Percentiles rank a stretch among this genome's conserved stretches.
Conservation (phyloP, 805 yeast genomes). For the Pichia gijzeniarum region DNA sequence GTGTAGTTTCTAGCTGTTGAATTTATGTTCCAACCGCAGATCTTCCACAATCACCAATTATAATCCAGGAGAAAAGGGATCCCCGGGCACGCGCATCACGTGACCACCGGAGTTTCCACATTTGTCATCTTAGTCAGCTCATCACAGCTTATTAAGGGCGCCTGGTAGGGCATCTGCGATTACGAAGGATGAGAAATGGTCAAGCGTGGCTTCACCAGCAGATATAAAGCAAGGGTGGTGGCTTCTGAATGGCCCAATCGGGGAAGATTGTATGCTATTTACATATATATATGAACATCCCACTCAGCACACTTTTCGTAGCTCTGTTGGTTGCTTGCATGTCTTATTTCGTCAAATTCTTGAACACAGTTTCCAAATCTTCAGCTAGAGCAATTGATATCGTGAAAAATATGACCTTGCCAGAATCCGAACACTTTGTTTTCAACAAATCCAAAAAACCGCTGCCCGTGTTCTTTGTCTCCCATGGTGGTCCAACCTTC, state of each 20-base stretch:
- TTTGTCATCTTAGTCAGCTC: constrained; percentile 6
- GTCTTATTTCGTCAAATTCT: constrained; percentile 15
- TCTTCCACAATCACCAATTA: no score
- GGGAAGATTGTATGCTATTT: no score
- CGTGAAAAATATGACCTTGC: constrained; percentile 11
- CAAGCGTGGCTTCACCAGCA: no score
- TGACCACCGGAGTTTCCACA: no score
- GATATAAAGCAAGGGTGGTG: no score
- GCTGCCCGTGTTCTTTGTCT: constrained; percentile 57
- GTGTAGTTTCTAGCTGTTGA: no score
- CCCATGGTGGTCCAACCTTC: constrained; percentile 85
- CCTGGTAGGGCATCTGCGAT: no score
- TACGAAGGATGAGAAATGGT: no score
- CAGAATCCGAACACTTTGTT: constrained; percentile 16
- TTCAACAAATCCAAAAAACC: constrained; percentile 21
- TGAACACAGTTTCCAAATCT: constrained; percentile 5
- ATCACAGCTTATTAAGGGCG: not conserved
- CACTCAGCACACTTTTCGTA: constrained; percentile 4
- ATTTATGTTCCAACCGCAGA: no score
- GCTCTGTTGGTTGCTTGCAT: constrained; percentile 13
- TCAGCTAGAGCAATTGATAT: constrained; percentile 5
- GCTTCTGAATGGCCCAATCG: no score
- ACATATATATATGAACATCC: constrained; percentile 8
- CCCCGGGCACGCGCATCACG: no score
- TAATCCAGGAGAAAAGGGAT: no score